These are phyloP conservation scores for Alternaria sp. DNA, from an alignment of 2,329 filamentous ascomycete genomes.

Conservation along the genomic window DNA sequence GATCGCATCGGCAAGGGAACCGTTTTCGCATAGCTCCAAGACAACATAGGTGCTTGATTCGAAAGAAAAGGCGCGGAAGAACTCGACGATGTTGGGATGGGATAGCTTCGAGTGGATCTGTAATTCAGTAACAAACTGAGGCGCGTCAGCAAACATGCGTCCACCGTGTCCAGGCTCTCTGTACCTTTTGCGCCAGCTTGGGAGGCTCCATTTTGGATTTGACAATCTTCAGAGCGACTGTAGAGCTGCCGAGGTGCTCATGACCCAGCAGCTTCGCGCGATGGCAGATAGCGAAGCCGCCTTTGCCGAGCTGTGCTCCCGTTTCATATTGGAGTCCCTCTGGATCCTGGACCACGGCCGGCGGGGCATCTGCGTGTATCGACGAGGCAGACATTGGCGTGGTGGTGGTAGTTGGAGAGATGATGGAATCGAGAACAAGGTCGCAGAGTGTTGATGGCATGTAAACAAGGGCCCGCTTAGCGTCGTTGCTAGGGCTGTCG, in stretches of 20 bases:
- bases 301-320: conserved; percentile 78
- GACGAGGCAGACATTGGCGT: conserved; percentile 54
- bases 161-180: conserved; percentile 32
- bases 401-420: conserved; percentile 35
- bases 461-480: conserved; percentile 21
- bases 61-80: conserved; percentile 92
- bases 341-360: conserved; percentile 70
- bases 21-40: conserved; percentile 92
- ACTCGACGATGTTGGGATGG: conserved; percentile 95
- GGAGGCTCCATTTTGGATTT: conserved; percentile 79
- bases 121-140: conserved; percentile 78
- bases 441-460: conserved; percentile 32
- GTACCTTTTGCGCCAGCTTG: conserved; percentile 85
- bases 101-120: conserved; percentile 99
- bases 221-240: conserved; percentile 82
- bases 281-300: conserved; percentile 85
- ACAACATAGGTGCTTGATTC: conserved; percentile 91
- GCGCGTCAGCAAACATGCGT: conserved; percentile 32
- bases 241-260: conserved; percentile 67
- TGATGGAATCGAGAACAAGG: conserved; percentile 38
- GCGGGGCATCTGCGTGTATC: conserved; percentile 61
- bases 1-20: conserved; percentile 97
- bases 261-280: conserved; percentile 70
- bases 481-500: conserved; percentile 22
- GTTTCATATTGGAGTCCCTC: conserved; percentile 77